These are phyloP conservation scores for Halophytophthora batemanensis DNA, from an alignment of 352 stramenopile genomes.

Conservation along the genomic window DNA sequence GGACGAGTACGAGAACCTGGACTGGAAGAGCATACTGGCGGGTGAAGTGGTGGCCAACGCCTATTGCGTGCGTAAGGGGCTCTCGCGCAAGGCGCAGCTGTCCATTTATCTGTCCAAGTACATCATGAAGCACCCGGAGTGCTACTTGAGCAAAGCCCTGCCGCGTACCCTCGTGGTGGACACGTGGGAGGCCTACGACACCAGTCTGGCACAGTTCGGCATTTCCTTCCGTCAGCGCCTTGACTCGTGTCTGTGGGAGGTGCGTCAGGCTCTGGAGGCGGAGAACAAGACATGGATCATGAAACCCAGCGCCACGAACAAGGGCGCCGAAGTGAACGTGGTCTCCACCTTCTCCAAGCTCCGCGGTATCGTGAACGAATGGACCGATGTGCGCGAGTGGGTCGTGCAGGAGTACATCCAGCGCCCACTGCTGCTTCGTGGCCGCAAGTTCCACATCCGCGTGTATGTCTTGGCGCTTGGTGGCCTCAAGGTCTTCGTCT, in stretches of 20 bases:
- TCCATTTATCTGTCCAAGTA: constrained; percentile 69
- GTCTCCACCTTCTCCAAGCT: constrained; percentile 60
- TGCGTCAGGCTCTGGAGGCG: constrained; percentile 39
- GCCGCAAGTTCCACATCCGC: constrained; percentile 72
- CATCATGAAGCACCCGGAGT: constrained; percentile 56
- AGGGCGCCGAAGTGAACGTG: constrained; percentile 66
- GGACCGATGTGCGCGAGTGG: constrained; percentile 68
- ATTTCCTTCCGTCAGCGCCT: constrained; percentile 56
- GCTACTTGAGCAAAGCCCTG: constrained; percentile 42
- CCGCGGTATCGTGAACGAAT: constrained; percentile 55
- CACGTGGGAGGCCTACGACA: constrained; percentile 68
- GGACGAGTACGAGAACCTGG: constrained; percentile 65
- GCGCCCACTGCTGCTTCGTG: constrained; percentile 47
- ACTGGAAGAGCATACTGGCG: constrained; percentile 52
- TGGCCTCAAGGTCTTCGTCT: constrained; percentile 66
- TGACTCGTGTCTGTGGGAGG: constrained; percentile 59
- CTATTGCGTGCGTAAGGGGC: constrained; percentile 69
- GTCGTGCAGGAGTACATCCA: constrained; percentile 61
- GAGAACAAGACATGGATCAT: constrained; percentile 62
- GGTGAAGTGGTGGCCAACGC: constrained; percentile 56
- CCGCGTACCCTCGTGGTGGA: constrained; percentile 62
- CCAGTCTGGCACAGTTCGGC: constrained; percentile 51
- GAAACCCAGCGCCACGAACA: constrained; percentile 75
- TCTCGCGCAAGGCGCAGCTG: constrained; percentile 70
- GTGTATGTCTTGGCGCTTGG: constrained; percentile 59